A percentile compares a stretch with the other conserved stretches of the same genome.
Conservation (phyloP, 805 yeast species). For the Myxozyma lipomycoides region DNA sequence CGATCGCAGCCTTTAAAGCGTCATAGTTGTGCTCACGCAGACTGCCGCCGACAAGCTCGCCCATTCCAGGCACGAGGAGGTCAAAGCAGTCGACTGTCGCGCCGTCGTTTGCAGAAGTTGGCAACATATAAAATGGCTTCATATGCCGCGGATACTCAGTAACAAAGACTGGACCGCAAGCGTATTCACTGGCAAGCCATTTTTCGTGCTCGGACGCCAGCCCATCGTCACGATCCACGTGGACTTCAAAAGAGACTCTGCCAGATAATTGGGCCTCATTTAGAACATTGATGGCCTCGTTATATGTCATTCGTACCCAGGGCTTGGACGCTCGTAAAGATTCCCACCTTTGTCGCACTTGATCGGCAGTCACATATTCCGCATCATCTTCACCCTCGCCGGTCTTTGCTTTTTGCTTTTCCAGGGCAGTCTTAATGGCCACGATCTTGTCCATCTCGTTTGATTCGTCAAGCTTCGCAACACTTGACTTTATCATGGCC, state of each 20-base stretch:
- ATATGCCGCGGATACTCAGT: conserved; percentile 76
- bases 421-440: conserved; percentile 5
- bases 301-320: conserved; percentile 74
- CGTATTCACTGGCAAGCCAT: conserved; percentile 69
- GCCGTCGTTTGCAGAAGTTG: conserved; percentile 38
- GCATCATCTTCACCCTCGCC: conserved; percentile 10
- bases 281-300: conserved; percentile 64
- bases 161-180: conserved; percentile 75
- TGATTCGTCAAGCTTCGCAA: conserved; percentile 18
- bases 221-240: conserved; percentile 66
- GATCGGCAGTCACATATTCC: conserved; percentile 15
- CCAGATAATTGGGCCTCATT: conserved; percentile 36
- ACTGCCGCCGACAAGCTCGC: conserved; percentile 94
- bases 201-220: conserved; percentile 86
- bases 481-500: conserved; percentile 57
- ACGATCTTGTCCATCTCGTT: conserved; percentile 10
- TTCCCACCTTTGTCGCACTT: conserved; percentile 56
- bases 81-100: conserved; percentile 87
- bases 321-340: conserved; percentile 40
- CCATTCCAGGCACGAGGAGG: conserved; percentile 81
- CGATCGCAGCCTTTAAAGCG: conserved; percentile 49
- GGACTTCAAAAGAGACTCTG: conserved; percentile 40
- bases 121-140: conserved; percentile 92
- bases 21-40: conserved; percentile 70
- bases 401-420: conserved; percentile 1